A percentile compares a stretch with the other conserved stretches of the same genome.
These are phyloP conservation scores for Solanum sitiens DNA, from an alignment of 257 asterid species.

Conservation along the genomic window DNA sequence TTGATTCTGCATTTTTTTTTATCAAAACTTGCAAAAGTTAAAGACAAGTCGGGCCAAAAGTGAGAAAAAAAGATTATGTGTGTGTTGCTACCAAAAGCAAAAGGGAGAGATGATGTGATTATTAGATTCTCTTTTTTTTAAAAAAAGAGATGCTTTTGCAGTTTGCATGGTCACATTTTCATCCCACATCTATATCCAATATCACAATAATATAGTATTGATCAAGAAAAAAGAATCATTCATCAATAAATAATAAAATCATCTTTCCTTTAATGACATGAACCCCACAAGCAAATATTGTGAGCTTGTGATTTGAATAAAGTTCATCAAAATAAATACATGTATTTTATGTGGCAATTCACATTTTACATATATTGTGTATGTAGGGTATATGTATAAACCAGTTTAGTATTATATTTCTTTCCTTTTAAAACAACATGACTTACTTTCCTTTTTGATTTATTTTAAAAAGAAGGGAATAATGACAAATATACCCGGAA, in stretches of 20 bases:
- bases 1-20: conserved; percentile 7
- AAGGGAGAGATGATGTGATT: conserved; percentile 4
- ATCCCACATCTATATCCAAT: conserved; percentile 4
- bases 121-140: background rate
- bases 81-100: conserved; percentile 38
- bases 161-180: conserved; percentile 29
- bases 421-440: accelerated
- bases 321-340: background rate
- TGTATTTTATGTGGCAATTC: accelerated
- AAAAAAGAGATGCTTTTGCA: conserved; percentile 33
- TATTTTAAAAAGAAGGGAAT: no score
- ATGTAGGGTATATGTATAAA: background rate
- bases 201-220: background rate
- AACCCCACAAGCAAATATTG: background rate
- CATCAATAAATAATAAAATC: background rate
- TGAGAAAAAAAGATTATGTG: conserved; percentile 13
- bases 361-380: background rate
- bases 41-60: conserved; percentile 38
- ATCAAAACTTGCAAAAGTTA: conserved; percentile 32
- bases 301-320: background rate
- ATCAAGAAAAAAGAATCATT: background rate
- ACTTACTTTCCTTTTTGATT: no score
- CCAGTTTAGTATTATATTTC: no score
- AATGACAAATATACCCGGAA: no score
- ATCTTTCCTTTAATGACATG: background rate